Conservation (phyloP, 768 basidiomycete species). For the Termitomyces sp. region DNA sequence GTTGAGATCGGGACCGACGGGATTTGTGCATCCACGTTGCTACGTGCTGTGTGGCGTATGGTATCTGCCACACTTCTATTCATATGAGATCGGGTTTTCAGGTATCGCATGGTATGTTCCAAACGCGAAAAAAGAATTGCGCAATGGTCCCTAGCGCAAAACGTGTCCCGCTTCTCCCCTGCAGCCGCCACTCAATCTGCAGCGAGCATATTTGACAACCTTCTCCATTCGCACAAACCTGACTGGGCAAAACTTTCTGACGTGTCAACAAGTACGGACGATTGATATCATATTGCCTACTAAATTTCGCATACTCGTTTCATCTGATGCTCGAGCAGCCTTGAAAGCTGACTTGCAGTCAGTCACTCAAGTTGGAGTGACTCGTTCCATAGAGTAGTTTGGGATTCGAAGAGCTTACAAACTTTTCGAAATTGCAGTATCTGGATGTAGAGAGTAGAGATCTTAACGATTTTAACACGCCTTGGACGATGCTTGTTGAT, state of each 20-base stretch:
- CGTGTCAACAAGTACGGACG: neutral
- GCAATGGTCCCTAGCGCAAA: neutral
- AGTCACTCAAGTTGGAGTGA: neutral
- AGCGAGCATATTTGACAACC: neutral
- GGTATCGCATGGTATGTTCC: neutral
- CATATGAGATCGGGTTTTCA: neutral
- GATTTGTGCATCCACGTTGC: neutral
- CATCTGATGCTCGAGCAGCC: neutral
- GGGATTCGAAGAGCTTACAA: too few relatives aligned
- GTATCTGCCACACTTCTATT: neutral
- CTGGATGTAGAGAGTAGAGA: too few relatives aligned
- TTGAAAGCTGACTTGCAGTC: neutral
- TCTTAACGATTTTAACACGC: too few relatives aligned
- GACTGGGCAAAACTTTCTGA: neutral
- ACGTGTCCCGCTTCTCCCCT: neutral
- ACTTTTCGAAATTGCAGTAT: too few relatives aligned
- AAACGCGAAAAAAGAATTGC: neutral
- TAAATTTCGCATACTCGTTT: neutral
- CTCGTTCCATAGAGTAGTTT: too few relatives aligned
- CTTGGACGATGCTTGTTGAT: too few relatives aligned
- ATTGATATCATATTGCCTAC: neutral
- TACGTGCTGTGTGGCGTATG: neutral
- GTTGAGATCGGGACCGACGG: neutral
- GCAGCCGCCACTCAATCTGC: neutral
- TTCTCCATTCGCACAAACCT: neutral